These are phyloP conservation scores for Taphrina flavorubra DNA, from an alignment of 1,139 yeast species.

Conservation along the genomic window DNA sequence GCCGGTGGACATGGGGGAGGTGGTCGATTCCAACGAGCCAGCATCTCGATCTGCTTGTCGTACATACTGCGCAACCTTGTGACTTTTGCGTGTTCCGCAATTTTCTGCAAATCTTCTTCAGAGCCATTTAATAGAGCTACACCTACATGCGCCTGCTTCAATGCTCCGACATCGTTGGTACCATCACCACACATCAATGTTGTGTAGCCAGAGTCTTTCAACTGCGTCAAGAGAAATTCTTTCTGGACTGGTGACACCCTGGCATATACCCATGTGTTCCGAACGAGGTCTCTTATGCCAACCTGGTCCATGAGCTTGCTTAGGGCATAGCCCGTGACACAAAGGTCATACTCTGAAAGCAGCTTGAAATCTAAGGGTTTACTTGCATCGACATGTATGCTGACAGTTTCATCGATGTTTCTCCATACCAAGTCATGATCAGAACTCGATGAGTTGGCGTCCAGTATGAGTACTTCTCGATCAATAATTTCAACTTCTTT, in stretches of 20 bases:
- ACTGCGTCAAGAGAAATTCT: slow-evolving; percentile 81
- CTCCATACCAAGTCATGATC: slow-evolving; percentile 76
- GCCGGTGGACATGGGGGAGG: slow-evolving; percentile 82
- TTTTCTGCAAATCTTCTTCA: slow-evolving; percentile 88
- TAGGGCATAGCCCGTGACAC: slow-evolving; percentile 93
- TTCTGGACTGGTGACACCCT: slow-evolving; percentile 97
- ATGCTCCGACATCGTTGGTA: slow-evolving; percentile 98
- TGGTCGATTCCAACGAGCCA: slow-evolving; percentile 81
- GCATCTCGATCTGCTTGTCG: slow-evolving; percentile 79
- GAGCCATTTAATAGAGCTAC: slow-evolving; percentile 97
- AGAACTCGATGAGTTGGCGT: slow-evolving; percentile 71
- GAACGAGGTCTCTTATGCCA: slow-evolving; percentile 73
- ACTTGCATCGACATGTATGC: slow-evolving; percentile 70
- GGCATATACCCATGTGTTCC: slow-evolving; percentile 95
- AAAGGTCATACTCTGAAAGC: slow-evolving; percentile 76
- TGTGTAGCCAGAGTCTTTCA: slow-evolving; percentile 86
- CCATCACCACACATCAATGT: slow-evolving; percentile 99
- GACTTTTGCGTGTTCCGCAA: slow-evolving; percentile 77
- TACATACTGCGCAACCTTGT: slow-evolving; percentile 72
- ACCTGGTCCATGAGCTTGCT: slow-evolving; percentile 60
- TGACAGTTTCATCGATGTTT: slow-evolving; percentile 74
- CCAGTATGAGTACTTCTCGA: slow-evolving; percentile 81
- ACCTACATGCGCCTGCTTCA: slow-evolving; percentile 98
- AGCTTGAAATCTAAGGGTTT: slow-evolving; percentile 58
- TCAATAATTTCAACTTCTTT: slow-evolving; percentile 87